These are phyloP conservation scores for Penicillium diatomitis DNA, from an alignment of 495 filamentous ascomycete genomes.

Conservation along the genomic window DNA sequence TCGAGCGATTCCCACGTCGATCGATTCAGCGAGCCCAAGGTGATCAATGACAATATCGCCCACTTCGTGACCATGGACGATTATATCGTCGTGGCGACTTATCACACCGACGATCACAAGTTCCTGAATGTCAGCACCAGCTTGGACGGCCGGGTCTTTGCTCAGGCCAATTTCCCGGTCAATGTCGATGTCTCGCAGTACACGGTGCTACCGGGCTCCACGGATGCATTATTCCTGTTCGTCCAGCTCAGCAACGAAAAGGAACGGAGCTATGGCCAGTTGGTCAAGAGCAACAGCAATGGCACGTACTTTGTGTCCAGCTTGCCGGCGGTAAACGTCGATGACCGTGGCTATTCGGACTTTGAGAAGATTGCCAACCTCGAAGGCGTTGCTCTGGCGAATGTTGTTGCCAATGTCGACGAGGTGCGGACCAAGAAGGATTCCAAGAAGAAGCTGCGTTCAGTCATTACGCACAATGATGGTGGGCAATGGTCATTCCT, in stretches of 20 bases:
- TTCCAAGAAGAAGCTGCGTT: conserved; percentile 69
- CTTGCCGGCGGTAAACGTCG: conserved; percentile 65
- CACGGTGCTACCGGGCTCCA: conserved; percentile 87
- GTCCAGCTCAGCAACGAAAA: conserved; percentile 59
- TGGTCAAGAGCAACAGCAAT: conserved; percentile 97
- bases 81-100: conserved; percentile 83
- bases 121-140: conserved; percentile 71
- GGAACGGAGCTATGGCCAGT: conserved; percentile 64
- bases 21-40: conserved; percentile 48
- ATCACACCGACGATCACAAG: conserved; percentile 50
- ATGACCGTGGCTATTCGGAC: conserved; percentile 70
- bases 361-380: conserved; percentile 92
- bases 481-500: conserved; percentile 76
- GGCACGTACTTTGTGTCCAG: conserved; percentile 88
- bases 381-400: conserved; percentile 82
- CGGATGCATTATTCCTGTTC: conserved; percentile 86
- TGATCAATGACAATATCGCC: conserved; percentile 58
- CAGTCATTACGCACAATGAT: conserved; percentile 92
- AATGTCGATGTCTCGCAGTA: conserved; percentile 74
- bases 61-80: conserved; percentile 89
- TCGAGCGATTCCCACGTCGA: conserved; percentile 55
- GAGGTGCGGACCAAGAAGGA: conserved; percentile 50
- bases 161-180: conserved; percentile 72
- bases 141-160: conserved; percentile 72
- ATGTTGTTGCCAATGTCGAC: conserved; percentile 67